Conservation (phyloP, 768 basidiomycete species). For the Kwoniella newhampshirensis region DNA sequence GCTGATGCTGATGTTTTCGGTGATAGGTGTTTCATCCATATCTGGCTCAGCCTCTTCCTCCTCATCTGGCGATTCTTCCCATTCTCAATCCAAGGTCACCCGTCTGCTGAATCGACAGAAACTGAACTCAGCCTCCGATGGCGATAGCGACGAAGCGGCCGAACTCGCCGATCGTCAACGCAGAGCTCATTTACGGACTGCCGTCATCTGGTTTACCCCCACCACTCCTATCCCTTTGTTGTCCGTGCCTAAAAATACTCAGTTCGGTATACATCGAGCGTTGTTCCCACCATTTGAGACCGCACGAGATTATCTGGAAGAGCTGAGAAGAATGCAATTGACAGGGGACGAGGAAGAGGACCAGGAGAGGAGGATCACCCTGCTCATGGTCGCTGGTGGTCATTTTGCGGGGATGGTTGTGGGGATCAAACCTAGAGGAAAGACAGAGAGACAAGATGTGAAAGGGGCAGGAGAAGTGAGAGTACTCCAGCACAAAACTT, state of each 20-base stretch:
- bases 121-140: constrained; percentile 58
- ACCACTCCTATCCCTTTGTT: constrained; percentile 52
- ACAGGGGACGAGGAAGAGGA: constrained; percentile 27
- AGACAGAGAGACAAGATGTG: constrained; percentile 69
- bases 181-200: constrained; percentile 60
- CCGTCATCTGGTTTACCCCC: constrained; percentile 80
- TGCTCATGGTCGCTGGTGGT: constrained; percentile 97
- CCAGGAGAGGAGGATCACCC: constrained; percentile 69
- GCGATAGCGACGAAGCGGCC: constrained; percentile 43
- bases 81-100: constrained; percentile 63
- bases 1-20: not conserved
- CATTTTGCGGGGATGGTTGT: constrained; percentile 93
- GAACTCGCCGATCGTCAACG: constrained; percentile 49
- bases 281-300: constrained; percentile 61
- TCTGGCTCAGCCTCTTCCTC: constrained; percentile 63
- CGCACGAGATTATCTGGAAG: constrained; percentile 45
- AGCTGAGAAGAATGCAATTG: constrained; percentile 47
- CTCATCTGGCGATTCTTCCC: constrained; percentile 53
- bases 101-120: constrained; percentile 67
- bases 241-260: constrained; percentile 61
- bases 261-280: constrained; percentile 81
- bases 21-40: constrained; percentile 61
- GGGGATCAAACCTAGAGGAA: constrained; percentile 56
- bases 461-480: constrained; percentile 58
- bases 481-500: constrained; percentile 86